phyloP scores from a whole-genome alignment of 768 basidiomycete species.

The Termitomyces sp. region DNA sequence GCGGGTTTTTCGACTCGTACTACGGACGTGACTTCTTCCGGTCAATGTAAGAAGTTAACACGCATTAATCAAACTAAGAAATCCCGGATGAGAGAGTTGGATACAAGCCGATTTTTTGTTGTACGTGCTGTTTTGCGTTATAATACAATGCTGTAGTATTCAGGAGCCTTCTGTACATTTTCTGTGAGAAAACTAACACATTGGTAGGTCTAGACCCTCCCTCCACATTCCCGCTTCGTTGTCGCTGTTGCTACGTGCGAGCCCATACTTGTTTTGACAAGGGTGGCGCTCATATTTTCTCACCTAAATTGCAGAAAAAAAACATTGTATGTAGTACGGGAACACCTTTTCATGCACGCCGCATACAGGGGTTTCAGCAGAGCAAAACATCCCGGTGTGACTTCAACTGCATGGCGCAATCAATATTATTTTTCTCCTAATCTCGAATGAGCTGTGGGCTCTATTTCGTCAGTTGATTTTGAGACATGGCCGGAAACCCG shows the following conservation, averaged over 20 bases:
- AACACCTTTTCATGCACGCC: neutral
- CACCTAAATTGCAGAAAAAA: neutral
- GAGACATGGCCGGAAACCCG: too few species aligned
- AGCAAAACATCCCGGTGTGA: conserved; percentile 21
- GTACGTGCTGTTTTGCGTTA: neutral
- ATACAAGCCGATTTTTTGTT: neutral
- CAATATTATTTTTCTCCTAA: conserved; percentile 11
- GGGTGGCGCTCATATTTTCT: neutral
- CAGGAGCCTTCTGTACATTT: neutral
- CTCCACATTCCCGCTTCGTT: neutral
- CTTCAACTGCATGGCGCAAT: conserved; percentile 20
- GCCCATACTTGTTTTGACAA: neutral
- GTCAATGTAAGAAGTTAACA: neutral
- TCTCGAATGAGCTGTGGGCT: too few species aligned
- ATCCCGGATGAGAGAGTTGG: neutral
- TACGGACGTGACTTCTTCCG: neutral
- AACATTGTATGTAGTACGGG: neutral
- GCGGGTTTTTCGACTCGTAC: neutral
- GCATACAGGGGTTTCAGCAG: conserved; percentile 17
- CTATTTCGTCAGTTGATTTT: too few species aligned
- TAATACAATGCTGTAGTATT: neutral
- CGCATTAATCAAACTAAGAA: neutral
- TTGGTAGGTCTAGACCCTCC: neutral
- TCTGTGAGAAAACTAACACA: neutral
- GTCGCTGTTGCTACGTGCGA: neutral